Conservation (phyloP, 768 basidiomycete genomes). For the Kockovaella imperatae region DNA sequence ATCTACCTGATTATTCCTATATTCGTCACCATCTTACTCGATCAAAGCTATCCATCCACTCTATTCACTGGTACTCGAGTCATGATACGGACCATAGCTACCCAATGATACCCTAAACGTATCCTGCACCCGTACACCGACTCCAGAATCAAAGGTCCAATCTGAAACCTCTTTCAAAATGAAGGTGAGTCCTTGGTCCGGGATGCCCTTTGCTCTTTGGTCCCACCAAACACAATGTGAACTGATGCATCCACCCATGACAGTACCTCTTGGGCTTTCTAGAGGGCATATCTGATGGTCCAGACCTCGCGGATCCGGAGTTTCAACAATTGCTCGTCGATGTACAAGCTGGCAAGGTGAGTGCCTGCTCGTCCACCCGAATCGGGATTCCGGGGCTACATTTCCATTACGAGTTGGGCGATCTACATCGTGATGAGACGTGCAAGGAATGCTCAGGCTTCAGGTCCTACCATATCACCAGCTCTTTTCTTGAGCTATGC, state of each 20-base stretch:
- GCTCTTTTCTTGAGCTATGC: too few species aligned
- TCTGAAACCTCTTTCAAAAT: constrained; percentile 8
- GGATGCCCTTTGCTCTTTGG: not conserved
- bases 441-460: too few species aligned
- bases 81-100: constrained; percentile 7
- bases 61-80: not conserved
- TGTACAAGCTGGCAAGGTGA: constrained; percentile 80
- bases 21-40: constrained; percentile 9
- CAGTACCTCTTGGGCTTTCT: constrained; percentile 87
- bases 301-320: constrained; percentile 58
- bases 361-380: constrained; percentile 43
- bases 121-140: constrained; percentile 1
- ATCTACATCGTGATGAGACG: too few species aligned
- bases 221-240: not conserved
- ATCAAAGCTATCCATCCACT: constrained; percentile 32
- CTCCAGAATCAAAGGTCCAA: not conserved
- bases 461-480: not conserved
- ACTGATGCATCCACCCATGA: constrained; percentile 29
- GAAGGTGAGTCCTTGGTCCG: constrained; percentile 31
- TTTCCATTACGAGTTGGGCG: too few species aligned
- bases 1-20: not conserved
- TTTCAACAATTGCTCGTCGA: constrained; percentile 72
- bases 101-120: constrained; percentile 17
- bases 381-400: constrained; percentile 9
- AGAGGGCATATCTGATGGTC: constrained; percentile 64